phyloP scores from a whole-genome alignment of 2,329 filamentous ascomycete genomes.

The Talaromyces sp. region DNA sequence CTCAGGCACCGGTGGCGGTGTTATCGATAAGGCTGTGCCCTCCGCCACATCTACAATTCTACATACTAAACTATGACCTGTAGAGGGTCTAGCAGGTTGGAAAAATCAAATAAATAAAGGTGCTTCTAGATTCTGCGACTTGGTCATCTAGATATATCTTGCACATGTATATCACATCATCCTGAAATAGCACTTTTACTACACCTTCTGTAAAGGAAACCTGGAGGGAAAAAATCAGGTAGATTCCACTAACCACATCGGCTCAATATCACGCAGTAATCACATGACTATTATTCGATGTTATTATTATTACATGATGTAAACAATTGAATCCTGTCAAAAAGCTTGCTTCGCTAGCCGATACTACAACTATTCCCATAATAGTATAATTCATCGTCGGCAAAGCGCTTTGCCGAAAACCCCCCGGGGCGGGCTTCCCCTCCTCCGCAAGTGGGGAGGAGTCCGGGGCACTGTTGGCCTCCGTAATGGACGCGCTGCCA shows the following conservation, averaged over 20 bases:
- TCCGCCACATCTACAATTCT: not conserved
- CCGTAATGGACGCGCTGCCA: too few relatives aligned
- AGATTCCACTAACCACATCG: not conserved
- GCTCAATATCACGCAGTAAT: not conserved
- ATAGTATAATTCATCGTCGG: not conserved
- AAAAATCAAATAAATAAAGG: not conserved
- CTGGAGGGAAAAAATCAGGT: not conserved
- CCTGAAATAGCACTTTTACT: too few relatives aligned
- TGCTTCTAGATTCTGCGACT: not conserved
- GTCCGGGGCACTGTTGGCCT: not conserved
- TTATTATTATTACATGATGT: too few relatives aligned
- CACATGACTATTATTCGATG: not conserved
- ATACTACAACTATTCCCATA: too few relatives aligned
- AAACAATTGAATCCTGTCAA: too few relatives aligned
- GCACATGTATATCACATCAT: too few relatives aligned
- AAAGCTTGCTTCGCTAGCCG: too few relatives aligned
- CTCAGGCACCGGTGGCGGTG: not conserved
- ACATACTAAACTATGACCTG: too few relatives aligned
- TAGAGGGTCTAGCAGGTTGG: too few relatives aligned
- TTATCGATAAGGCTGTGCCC: not conserved
- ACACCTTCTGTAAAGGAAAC: too few relatives aligned
- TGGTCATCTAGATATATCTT: not conserved
- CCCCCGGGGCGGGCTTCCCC: not conserved
- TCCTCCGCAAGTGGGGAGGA: not conserved
- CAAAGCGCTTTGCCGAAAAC: not conserved